Evolutionary conservation across 2,329 filamentous ascomycete species (phyloP).

Genomic region (Colletotrichum sp.): DNA sequence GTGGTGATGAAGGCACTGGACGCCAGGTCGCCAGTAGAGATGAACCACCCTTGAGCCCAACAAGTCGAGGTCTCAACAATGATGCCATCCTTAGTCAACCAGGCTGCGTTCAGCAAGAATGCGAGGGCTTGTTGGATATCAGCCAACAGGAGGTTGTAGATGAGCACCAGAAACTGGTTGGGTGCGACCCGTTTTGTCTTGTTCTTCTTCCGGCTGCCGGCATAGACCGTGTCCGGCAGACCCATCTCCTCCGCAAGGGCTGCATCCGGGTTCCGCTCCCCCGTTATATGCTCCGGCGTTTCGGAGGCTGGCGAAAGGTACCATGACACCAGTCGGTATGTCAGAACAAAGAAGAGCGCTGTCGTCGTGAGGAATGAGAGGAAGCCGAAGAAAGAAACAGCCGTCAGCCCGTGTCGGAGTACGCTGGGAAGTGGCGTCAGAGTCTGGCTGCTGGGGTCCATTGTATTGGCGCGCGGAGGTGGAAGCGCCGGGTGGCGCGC

Average conservation of each 20-base stretch:
- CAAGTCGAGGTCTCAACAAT: slow-evolving; percentile 53
- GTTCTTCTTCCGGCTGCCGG: slow-evolving; percentile 22
- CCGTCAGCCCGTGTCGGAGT: slow-evolving; percentile 39
- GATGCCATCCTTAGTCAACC: slow-evolving; percentile 52
- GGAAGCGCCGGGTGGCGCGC: not conserved
- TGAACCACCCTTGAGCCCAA: slow-evolving; percentile 60
- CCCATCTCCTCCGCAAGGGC: slow-evolving; percentile 21
- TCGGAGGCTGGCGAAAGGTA: slow-evolving; percentile 26
- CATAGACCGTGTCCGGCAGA: slow-evolving; percentile 28
- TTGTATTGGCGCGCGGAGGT: not conserved
- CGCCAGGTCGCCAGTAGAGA: slow-evolving; percentile 62
- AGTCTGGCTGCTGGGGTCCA: slow-evolving; percentile 23
- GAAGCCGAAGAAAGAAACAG: slow-evolving; percentile 39
- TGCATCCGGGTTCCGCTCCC: slow-evolving; percentile 34
- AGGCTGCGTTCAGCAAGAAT: slow-evolving; percentile 60
- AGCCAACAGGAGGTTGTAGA: slow-evolving; percentile 64
- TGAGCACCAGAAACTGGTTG: slow-evolving; percentile 65
- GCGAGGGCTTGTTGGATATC: slow-evolving; percentile 62
- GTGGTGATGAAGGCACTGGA: slow-evolving; percentile 62
- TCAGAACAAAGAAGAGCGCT: slow-evolving; percentile 36
- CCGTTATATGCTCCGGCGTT: slow-evolving; percentile 31
- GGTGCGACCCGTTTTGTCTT: slow-evolving; percentile 20
- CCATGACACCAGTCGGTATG: slow-evolving; percentile 40
- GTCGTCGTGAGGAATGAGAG: slow-evolving; percentile 39
- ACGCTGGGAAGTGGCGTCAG: slow-evolving; percentile 38